These are phyloP conservation scores for Moesziomyces globuligerus DNA, from an alignment of 1,284 basidiomycete genomes.

Conservation along the genomic window DNA sequence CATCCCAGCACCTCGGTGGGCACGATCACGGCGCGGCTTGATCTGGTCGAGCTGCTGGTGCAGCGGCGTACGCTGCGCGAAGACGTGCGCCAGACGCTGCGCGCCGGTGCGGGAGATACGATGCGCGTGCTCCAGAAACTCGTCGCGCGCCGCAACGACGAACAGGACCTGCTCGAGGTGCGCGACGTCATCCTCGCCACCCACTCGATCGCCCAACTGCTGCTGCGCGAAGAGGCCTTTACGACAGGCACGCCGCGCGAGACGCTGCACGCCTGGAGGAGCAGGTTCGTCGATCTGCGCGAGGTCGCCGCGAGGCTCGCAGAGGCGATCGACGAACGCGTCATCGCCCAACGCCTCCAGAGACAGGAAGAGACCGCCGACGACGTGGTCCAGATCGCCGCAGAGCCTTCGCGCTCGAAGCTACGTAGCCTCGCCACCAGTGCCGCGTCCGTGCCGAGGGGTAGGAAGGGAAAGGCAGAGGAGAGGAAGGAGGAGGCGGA, in stretches of 20 bases:
- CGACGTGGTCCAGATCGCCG: slow-evolving; percentile 24
- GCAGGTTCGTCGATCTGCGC: slow-evolving; percentile 29
- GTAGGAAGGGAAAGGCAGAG: not conserved
- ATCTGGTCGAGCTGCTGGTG: slow-evolving; percentile 55
- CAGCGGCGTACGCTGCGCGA: slow-evolving; percentile 39
- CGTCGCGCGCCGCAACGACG: slow-evolving; percentile 53
- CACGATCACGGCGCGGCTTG: slow-evolving; percentile 50
- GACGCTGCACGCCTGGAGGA: slow-evolving; percentile 11
- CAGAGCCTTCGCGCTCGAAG: slow-evolving; percentile 1
- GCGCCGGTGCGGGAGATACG: slow-evolving; percentile 56
- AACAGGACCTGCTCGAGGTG: slow-evolving; percentile 63
- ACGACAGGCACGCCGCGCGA: not conserved
- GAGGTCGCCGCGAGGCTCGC: slow-evolving; percentile 48
- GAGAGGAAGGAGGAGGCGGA: too few species aligned
- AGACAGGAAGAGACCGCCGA: slow-evolving; percentile 51
- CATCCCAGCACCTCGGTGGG: slow-evolving; percentile 52
- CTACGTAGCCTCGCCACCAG: slow-evolving; percentile 2
- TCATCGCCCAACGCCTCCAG: slow-evolving; percentile 57
- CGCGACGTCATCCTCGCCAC: slow-evolving; percentile 56
- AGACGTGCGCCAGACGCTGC: slow-evolving; percentile 45
- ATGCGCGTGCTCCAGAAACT: slow-evolving; percentile 60
- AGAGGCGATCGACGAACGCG: slow-evolving; percentile 63
- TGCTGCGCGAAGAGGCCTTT: slow-evolving; percentile 18
- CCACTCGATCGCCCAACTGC: slow-evolving; percentile 16
- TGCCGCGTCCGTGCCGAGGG: not conserved